Evolutionary conservation across 352 stramenopile genomes (phyloP).

Genomic region (Blastocystis sp.): DNA sequence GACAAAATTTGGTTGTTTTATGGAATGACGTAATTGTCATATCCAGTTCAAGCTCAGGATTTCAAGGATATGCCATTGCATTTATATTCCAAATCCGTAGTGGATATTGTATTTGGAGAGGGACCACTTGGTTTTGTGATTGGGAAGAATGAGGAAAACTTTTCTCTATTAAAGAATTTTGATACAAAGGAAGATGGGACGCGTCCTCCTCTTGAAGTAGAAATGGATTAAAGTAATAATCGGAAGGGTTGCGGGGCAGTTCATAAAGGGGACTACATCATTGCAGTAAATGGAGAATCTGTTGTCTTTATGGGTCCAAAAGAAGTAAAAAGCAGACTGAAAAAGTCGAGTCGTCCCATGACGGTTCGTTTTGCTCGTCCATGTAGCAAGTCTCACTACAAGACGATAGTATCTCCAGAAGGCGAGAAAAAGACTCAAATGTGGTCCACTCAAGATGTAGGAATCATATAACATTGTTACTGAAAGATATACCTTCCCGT

Average conservation of each 20-base stretch:
- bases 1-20: too few species aligned
- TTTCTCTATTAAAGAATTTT: constrained; percentile 10
- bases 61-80: background rate
- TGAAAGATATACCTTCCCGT: constrained; percentile 36
- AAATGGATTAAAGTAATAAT: background rate
- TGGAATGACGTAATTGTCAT: too few species aligned
- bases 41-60: too few species aligned
- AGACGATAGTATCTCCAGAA: background rate
- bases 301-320: constrained; percentile 21
- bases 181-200: constrained; percentile 56
- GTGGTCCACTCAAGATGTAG: constrained; percentile 15
- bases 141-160: constrained; percentile 35
- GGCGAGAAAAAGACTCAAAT: constrained; percentile 9
- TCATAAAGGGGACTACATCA: constrained; percentile 43
- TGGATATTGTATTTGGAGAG: constrained; percentile 38
- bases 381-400: background rate
- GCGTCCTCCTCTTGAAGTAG: constrained; percentile 10
- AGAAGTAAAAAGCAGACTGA: constrained; percentile 57
- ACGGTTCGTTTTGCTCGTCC: constrained; percentile 32
- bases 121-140: constrained; percentile 23
- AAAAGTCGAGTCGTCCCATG: constrained; percentile 9
- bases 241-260: background rate
- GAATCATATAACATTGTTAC: background rate
- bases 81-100: constrained; percentile 33
- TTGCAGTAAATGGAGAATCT: constrained; percentile 42